A percentile compares a stretch with the other conserved stretches of the same genome.
phyloP scores from a whole-genome alignment of 2,329 filamentous ascomycete species.

The Xenoacremonium recifei region DNA sequence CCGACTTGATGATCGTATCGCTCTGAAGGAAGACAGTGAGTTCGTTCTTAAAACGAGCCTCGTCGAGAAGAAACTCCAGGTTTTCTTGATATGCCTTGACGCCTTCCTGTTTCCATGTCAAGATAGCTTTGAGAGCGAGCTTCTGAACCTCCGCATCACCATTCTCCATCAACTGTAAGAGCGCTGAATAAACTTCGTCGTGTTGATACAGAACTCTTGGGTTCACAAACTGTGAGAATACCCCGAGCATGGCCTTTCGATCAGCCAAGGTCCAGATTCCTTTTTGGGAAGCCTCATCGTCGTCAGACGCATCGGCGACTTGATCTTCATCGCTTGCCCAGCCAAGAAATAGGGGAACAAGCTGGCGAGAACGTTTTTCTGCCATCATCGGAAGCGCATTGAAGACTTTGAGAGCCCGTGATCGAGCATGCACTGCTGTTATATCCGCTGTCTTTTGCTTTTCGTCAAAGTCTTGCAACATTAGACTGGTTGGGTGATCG shows the following conservation, averaged over 20 bases:
- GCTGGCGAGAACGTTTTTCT: slow-evolving; percentile 78
- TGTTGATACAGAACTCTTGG: slow-evolving; percentile 79
- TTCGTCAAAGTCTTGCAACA: slow-evolving; percentile 63
- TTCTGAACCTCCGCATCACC: slow-evolving; percentile 90
- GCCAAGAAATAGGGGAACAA: slow-evolving; percentile 82
- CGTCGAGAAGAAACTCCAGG: slow-evolving; percentile 82
- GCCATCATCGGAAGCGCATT: slow-evolving; percentile 71
- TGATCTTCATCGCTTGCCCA: slow-evolving; percentile 65
- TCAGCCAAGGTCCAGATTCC: slow-evolving; percentile 72
- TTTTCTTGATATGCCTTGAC: slow-evolving; percentile 81
- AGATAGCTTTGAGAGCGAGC: slow-evolving; percentile 75
- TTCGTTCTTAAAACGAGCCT: slow-evolving; percentile 89
- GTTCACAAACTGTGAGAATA: slow-evolving; percentile 85
- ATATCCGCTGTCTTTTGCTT: slow-evolving; percentile 56
- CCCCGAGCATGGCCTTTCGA: slow-evolving; percentile 75
- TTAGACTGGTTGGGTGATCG: slow-evolving; percentile 52
- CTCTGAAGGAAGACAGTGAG: slow-evolving; percentile 84
- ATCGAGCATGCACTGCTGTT: slow-evolving; percentile 59
- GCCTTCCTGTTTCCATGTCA: slow-evolving; percentile 82
- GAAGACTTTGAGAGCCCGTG: slow-evolving; percentile 78
- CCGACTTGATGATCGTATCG: slow-evolving; percentile 67
- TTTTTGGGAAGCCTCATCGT: slow-evolving; percentile 28
- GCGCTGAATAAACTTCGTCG: slow-evolving; percentile 70
- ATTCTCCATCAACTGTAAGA: slow-evolving; percentile 76
- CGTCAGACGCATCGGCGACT: slow-evolving; percentile 30